Base-by-base conservation (phyloP, 2,329 filamentous ascomycete genomes). In the Neospermospora avenae region DNA sequence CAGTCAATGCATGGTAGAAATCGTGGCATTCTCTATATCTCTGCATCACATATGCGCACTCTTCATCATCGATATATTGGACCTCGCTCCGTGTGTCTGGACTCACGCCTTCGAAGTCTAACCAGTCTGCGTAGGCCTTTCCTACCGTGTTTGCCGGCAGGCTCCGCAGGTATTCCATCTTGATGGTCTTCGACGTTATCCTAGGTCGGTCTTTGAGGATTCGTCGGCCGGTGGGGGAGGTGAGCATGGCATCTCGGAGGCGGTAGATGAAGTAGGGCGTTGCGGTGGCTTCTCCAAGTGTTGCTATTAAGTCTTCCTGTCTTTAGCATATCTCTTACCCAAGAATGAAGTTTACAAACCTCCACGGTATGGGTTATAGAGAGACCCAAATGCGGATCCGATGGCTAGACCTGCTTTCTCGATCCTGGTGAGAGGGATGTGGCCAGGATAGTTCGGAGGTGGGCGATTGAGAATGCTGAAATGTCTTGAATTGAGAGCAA, bases 1-100 rank as follows among this genome's bases (percentile, higher is more conserved):
- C 93, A 0, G 93, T 96, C 55, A 99, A 80, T 0, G 95, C 93
- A 75, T 99, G 95, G 77, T 96, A 97, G 76, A 99, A 97, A 74
- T 99, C 95, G 75, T 99, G 95, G 67, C 90, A 96, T 76, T 99
- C 95, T 63, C 95, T 87, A 76, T 99, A 99, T 57, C 95, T 86
- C 79, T 98, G 95, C 90, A 99, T 96, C 18, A 98, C 95, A 77
- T 98, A 99, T 37, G 95, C 95, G 74, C 93, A 96, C 76, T 99
- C 95, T 68, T 89, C 87, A 72, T 98, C 88, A 74, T 98, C 93
- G 63, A 99, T 92, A 77, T 96, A 98, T 55, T 90, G 85, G 42
- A 99, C 95, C 1, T 76, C 74, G 42, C 88, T 80, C 48, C 95
- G 86, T 6, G 93, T 96, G 74, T 99, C 95, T 0, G 95, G 95